Percentiles rank a stretch among this genome's conserved stretches.
Conservation (phyloP, 139 green algal species). For the Diplosphaera chodatii region DNA sequence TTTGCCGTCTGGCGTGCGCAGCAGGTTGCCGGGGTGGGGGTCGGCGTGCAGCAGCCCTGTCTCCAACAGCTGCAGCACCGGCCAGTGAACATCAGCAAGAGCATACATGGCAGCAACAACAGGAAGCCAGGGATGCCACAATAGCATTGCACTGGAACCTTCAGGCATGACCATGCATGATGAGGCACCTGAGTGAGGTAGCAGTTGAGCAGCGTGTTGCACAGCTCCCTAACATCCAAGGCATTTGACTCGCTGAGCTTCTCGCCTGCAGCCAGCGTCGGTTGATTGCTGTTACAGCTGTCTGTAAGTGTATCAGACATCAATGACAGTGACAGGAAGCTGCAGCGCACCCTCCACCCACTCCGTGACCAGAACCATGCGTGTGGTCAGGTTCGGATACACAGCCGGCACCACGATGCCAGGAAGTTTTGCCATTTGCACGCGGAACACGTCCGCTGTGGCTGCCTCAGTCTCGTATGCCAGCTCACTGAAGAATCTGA, state of each 20-base stretch:
- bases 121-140: too few species aligned
- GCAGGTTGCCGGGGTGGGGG: constrained; percentile 81
- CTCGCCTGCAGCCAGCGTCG: constrained; percentile 57
- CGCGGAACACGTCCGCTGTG: constrained; percentile 51
- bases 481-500: constrained; percentile 74
- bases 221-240: constrained; percentile 66
- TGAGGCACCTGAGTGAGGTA: constrained; percentile 79
- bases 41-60: constrained; percentile 87
- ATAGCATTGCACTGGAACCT: too few species aligned
- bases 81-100: too few species aligned
- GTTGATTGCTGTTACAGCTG: too few species aligned
- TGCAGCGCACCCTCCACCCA: constrained; percentile 48
- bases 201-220: constrained; percentile 75
- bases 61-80: constrained; percentile 39
- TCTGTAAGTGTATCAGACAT: too few species aligned
- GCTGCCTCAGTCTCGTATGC: constrained; percentile 73
- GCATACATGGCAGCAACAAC: too few species aligned
- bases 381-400: constrained; percentile 44
- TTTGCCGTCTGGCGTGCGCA: constrained; percentile 73
- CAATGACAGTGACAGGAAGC: too few species aligned
- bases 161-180: too few species aligned
- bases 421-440: constrained; percentile 20
- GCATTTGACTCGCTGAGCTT: constrained; percentile 69
- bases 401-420: constrained; percentile 34
- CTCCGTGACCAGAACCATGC: constrained; percentile 42